A percentile compares a stretch with the other conserved stretches of the same genome.
Evolutionary conservation across 805 yeast species (phyloP).

Genomic region (Ogataea trehaloabstinens): DNA sequence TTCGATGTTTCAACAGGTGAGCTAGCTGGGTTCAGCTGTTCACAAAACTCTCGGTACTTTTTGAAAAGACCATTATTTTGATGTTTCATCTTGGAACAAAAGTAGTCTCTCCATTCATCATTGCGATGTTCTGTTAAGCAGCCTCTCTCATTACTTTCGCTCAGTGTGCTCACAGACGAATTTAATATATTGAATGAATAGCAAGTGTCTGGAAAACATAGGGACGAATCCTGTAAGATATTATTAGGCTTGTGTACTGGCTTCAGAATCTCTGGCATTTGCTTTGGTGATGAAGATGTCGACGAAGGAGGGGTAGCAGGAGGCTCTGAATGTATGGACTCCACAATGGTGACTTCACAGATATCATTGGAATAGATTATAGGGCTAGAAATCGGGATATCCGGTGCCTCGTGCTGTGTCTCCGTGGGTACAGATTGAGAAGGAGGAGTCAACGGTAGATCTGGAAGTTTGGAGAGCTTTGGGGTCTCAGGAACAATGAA

Average conservation of each 20-base stretch:
- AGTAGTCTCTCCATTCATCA: slow-evolving; percentile 43
- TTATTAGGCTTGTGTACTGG: slow-evolving; percentile 16
- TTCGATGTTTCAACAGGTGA: slow-evolving; percentile 13
- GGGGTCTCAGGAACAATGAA: slow-evolving; percentile 25
- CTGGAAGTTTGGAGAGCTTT: slow-evolving; percentile 11
- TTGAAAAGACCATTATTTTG: slow-evolving; percentile 39
- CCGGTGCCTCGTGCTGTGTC: slow-evolving; percentile 4
- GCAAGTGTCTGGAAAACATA: slow-evolving; percentile 36
- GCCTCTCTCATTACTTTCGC: slow-evolving; percentile 34
- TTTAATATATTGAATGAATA: slow-evolving; percentile 30
- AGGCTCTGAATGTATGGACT: slow-evolving; percentile 5
- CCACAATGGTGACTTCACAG: slow-evolving; percentile 2
- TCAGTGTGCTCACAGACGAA: slow-evolving; percentile 18
- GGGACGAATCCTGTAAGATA: slow-evolving; percentile 22
- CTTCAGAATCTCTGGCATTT: slow-evolving; percentile 17
- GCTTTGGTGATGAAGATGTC: slow-evolving; percentile 22
- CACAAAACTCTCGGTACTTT: slow-evolving; percentile 37
- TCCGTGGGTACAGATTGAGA: slow-evolving; percentile 20
- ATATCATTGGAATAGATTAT: slow-evolving; percentile 14
- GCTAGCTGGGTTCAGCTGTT: slow-evolving; percentile 10
- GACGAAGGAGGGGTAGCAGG: slow-evolving; percentile 31
- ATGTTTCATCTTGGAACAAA: slow-evolving; percentile 39
- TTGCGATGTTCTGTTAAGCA: slow-evolving; percentile 32
- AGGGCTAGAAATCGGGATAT: slow-evolving; percentile 15
- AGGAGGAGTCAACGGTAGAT: slow-evolving; percentile 27